Percentiles rank a stretch among this genome's conserved stretches.
Conservation (phyloP, 495 filamentous ascomycete genomes). For the Talaromyces thailandensis region DNA sequence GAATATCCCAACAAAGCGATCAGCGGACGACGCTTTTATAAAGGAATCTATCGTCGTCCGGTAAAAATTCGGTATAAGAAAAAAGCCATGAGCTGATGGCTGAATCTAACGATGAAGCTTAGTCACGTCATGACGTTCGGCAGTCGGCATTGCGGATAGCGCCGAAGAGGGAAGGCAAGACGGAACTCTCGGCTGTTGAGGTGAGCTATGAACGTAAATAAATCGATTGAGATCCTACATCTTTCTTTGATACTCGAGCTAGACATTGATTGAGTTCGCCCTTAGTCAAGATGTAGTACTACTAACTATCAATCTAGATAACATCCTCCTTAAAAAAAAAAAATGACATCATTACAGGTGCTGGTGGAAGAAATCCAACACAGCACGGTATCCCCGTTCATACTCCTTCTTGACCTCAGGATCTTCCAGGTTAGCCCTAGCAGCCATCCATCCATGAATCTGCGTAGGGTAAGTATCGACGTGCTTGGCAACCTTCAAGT, state of each 20-base stretch:
- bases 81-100: neutral
- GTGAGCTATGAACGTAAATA: neutral
- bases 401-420: constrained; percentile 64
- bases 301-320: neutral
- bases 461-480: constrained; percentile 76
- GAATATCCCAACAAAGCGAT: neutral
- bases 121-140: neutral
- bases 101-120: neutral
- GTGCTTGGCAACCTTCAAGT: constrained; percentile 56
- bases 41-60: neutral
- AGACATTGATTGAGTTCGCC: neutral
- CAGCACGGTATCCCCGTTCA: constrained; percentile 64
- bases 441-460: constrained; percentile 91
- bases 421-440: constrained; percentile 59
- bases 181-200: neutral
- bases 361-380: constrained; percentile 68
- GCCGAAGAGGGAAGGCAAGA: neutral
- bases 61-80: neutral
- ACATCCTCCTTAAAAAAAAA: neutral
- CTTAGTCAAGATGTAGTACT: neutral
- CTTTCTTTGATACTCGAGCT: neutral
- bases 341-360: constrained; percentile 43
- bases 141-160: neutral
- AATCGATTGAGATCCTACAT: neutral
- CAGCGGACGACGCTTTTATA: neutral